Evolutionary conservation across 2,329 filamentous ascomycete genomes (phyloP), one percentile per base, ranked within the genome.

Genomic region (Xylariaceae sp.): DNA sequence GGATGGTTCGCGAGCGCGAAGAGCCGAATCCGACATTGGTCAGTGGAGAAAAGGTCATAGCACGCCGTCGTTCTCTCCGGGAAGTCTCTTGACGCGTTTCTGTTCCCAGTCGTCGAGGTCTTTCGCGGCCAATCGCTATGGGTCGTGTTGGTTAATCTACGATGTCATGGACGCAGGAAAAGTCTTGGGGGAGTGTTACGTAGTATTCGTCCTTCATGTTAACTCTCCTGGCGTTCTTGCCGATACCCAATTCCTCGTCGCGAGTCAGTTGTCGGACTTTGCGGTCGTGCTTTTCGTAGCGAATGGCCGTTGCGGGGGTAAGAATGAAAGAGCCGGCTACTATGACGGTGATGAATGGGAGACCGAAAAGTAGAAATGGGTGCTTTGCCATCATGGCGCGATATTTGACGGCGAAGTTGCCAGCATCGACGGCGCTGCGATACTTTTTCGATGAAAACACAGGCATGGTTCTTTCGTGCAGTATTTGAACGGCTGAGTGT

Each of bases 91-190:
- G 10, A 97, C 90, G 42, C 94, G 82, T 69, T 93, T 94, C 70
- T 97, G 93, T 66, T 97, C 92, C 93, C 93, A 98, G 62, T 89
- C 80, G 61, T 98, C 92, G 50, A 97, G 71, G 63, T 97, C 93
- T 67, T 94, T 95, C 23, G 88, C 87, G 56, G 88, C 86, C 32
- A 88, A 73, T 69, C 83, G 81, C 87, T 93, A 66, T 44, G 27
- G 38, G 33, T 55, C 35, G 63, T 10, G 16, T 44, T 32, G 16
- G 27, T 32, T 32, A 3, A 32, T 32, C 16, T 4, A 32, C 27
- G 7, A 32, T 32, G 27, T 32, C 3, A 22, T 22, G 22, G 22
- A 17, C 10, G 11, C 8, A 3, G 21, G 2, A 32, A 19, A 22
- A 6, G 17, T 10, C 7, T 11, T 37, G 14, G 10, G 20, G 25